phyloP scores from a whole-genome alignment of 2,329 filamentous ascomycete species.

The Spiromastix sp. region DNA sequence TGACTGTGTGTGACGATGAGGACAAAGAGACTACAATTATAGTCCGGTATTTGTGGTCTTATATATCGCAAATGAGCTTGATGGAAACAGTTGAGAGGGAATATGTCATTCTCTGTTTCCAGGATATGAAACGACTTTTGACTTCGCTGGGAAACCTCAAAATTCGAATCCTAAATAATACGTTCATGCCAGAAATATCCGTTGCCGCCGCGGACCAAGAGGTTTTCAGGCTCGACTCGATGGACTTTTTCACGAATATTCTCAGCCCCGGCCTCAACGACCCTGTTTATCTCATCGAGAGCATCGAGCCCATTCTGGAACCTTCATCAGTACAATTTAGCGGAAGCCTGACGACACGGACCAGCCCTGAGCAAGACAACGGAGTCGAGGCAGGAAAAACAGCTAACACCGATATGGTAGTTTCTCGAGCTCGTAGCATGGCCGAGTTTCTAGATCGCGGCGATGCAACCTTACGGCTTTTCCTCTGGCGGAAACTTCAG shows the following conservation, averaged over 20 bases:
- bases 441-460: conserved; percentile 75
- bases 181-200: conserved; percentile 79
- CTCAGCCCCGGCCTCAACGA: conserved; percentile 77
- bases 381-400: not conserved
- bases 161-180: conserved; percentile 67
- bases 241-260: conserved; percentile 88
- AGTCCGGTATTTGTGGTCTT: conserved; percentile 57
- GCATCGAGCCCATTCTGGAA: conserved; percentile 82
- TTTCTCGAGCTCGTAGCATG: conserved; percentile 50
- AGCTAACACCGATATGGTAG: not conserved
- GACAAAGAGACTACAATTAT: conserved; percentile 34
- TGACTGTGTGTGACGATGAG: conserved; percentile 20
- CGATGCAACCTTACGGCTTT: conserved; percentile 70
- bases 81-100: conserved; percentile 46
- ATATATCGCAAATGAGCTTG: conserved; percentile 50
- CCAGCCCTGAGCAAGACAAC: not conserved
- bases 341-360: not conserved
- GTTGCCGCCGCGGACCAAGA: conserved; percentile 76
- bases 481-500: conserved; percentile 83
- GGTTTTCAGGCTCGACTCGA: conserved; percentile 82
- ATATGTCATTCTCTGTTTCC: conserved; percentile 51
- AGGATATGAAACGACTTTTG: conserved; percentile 50
- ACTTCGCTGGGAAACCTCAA: conserved; percentile 36
- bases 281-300: conserved; percentile 78
- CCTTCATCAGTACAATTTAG: conserved; percentile 34